These are phyloP conservation scores for Plasmodium reichenowi DNA, from an alignment of 169 alveolate species.

Conservation along the genomic window DNA sequence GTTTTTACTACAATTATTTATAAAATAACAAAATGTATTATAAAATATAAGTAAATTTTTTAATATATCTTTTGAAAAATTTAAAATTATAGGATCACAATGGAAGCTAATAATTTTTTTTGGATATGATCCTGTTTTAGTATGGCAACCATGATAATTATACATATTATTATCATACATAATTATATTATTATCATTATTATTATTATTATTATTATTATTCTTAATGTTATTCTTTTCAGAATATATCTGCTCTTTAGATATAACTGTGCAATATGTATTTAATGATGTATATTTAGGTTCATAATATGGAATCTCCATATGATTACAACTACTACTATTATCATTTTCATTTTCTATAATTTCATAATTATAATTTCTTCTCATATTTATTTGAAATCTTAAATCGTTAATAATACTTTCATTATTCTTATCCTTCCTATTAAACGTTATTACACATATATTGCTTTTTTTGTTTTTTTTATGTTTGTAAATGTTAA, in stretches of 20 bases:
- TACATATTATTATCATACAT: neutral
- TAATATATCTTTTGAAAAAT: conserved; percentile 31
- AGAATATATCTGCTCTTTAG: neutral
- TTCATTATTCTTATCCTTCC: conserved; percentile 38
- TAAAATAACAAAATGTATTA: conserved; percentile 29
- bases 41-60: conserved; percentile 24
- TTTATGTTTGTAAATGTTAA: conserved; percentile 31
- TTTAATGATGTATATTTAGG: conserved; percentile 22
- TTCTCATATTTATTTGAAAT: conserved; percentile 46
- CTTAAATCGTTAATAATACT: conserved; percentile 39
- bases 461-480: conserved; percentile 24
- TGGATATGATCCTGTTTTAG: neutral
- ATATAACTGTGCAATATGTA: conserved; percentile 21
- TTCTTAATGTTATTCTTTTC: neutral
- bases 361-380: conserved; percentile 18
- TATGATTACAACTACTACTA: conserved; percentile 21
- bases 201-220: neutral
- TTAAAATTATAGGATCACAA: conserved; percentile 43
- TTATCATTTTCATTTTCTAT: conserved; percentile 10
- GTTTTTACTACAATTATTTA: conserved; percentile 5
- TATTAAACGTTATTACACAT: conserved; percentile 24
- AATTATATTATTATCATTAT: no score
- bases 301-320: conserved; percentile 5
- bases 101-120: conserved; percentile 24
- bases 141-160: no score